Conservation (phyloP, 2,329 filamentous ascomycete species). For the Chaetoscypha palmicola region DNA sequence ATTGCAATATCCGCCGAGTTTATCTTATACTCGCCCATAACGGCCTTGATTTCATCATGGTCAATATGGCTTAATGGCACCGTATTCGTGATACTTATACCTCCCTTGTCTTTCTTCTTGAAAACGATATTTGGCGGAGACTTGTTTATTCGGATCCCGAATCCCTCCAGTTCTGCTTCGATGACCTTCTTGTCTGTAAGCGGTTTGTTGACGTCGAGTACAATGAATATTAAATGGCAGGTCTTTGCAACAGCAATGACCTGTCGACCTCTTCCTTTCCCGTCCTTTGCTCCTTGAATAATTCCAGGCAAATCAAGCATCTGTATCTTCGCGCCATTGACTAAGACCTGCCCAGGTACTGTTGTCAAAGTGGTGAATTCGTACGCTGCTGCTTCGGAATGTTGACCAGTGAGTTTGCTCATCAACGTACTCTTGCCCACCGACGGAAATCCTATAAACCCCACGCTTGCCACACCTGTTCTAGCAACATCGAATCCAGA, state of each 20-base stretch:
- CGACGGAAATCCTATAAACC: slow-evolving; percentile 96
- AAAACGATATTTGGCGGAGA: slow-evolving; percentile 96
- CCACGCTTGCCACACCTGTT: slow-evolving; percentile 93
- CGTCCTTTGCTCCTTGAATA: slow-evolving; percentile 97
- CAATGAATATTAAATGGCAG: slow-evolving; percentile 97
- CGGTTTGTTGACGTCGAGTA: slow-evolving; percentile 97
- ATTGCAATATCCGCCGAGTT: slow-evolving; percentile 96
- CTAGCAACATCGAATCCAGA: slow-evolving; percentile 94
- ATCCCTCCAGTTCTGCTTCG: slow-evolving; percentile 90
- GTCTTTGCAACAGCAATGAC: slow-evolving; percentile 99
- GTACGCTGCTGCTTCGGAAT: slow-evolving; percentile 94
- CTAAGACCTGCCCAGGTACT: slow-evolving; percentile 89
- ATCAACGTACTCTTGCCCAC: slow-evolving; percentile 98
- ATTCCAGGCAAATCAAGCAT: slow-evolving; percentile 98
- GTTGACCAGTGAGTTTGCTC: slow-evolving; percentile 88
- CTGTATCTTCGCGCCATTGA: slow-evolving; percentile 96
- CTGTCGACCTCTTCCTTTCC: slow-evolving; percentile 93
- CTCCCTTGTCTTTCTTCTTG: slow-evolving; percentile 99
- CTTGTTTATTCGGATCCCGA: slow-evolving; percentile 97
- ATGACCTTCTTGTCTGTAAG: slow-evolving; percentile 95
- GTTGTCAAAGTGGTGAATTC: slow-evolving; percentile 98
- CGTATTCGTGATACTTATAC: slow-evolving; percentile 92
- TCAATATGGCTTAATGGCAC: slow-evolving; percentile 88
- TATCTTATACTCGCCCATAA: slow-evolving; percentile 96
- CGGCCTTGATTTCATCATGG: slow-evolving; percentile 93